Evolutionary conservation across 192 early-diverging fungal species (phyloP).

Genomic region (Umbelopsis sp.): DNA sequence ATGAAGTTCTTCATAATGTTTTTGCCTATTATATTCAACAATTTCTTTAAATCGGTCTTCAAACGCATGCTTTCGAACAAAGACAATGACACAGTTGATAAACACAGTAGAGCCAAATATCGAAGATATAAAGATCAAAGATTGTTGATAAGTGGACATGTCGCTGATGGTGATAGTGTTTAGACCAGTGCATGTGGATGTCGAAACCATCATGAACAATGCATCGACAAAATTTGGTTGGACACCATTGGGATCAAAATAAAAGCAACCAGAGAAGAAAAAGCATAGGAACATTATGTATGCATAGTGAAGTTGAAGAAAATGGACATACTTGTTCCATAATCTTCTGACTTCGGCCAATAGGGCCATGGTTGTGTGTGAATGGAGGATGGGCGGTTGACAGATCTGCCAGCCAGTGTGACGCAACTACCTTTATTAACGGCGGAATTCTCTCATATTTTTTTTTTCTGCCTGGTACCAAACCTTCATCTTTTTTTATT

Average conservation of each 20-base stretch:
- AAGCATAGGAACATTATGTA: slow-evolving; percentile 27
- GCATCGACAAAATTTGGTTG: slow-evolving; percentile 33
- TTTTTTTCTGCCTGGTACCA: too few relatives aligned
- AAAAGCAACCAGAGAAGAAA: slow-evolving; percentile 28
- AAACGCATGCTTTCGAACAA: slow-evolving; percentile 33
- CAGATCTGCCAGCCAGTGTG: neutral
- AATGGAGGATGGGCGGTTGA: neutral
- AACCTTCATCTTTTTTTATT: too few relatives aligned
- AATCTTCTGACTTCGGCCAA: neutral
- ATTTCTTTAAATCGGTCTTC: slow-evolving; percentile 33
- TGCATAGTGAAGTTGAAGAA: slow-evolving; percentile 32
- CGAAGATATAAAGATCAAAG: slow-evolving; percentile 20
- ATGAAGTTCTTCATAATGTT: slow-evolving; percentile 11
- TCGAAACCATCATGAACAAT: slow-evolving; percentile 31
- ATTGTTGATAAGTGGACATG: slow-evolving; percentile 31
- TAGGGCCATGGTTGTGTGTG: neutral
- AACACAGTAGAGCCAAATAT: slow-evolving; percentile 29
- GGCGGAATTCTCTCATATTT: too few relatives aligned
- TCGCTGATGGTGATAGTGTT: slow-evolving; percentile 31
- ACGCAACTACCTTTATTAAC: neutral
- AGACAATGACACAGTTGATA: slow-evolving; percentile 25
- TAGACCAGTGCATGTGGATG: slow-evolving; percentile 33
- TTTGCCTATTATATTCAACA: slow-evolving; percentile 19
- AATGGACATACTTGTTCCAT: slow-evolving; percentile 30
- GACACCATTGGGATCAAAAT: slow-evolving; percentile 25